These are phyloP conservation scores for Chlorella sp. DNA, from an alignment of 139 green algal genomes.

Conservation along the genomic window DNA sequence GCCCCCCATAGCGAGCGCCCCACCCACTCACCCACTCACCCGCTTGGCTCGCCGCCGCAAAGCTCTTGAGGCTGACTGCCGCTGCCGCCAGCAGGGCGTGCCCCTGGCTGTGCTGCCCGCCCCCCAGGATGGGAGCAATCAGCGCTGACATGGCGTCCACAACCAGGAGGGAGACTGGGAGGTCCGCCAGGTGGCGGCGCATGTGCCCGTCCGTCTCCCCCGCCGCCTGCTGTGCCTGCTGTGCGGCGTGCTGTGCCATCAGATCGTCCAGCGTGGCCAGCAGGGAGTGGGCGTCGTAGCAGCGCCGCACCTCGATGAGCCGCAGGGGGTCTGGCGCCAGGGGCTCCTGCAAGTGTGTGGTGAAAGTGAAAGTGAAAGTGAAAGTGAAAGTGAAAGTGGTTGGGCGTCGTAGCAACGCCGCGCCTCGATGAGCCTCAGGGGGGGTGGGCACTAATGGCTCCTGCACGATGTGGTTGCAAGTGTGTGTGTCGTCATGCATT, in stretches of 20 bases:
- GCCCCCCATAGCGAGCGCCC: background rate
- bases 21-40: background rate
- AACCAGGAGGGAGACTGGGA: slow-evolving; percentile 24
- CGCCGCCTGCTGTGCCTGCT: slow-evolving; percentile 11
- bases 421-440: too few species aligned
- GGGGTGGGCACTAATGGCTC: too few species aligned
- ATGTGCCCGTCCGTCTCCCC: background rate
- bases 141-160: slow-evolving; percentile 42
- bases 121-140: slow-evolving; percentile 28
- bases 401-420: too few species aligned
- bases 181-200: background rate
- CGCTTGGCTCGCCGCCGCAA: background rate
- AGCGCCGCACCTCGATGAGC: slow-evolving; percentile 21
- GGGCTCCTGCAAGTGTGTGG: background rate
- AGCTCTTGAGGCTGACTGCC: slow-evolving; percentile 12
- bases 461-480: too few species aligned
- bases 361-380: too few species aligned
- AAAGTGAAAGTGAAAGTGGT: too few species aligned
- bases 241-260: slow-evolving; percentile 3
- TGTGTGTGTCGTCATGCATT: too few species aligned
- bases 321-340: background rate
- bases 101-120: slow-evolving; percentile 37
- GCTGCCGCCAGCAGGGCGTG: slow-evolving; percentile 38
- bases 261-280: slow-evolving; percentile 33
- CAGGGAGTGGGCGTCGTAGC: slow-evolving; percentile 37